Base-by-base conservation (phyloP, 345 rosid species). In the Triadica sebifera region DNA sequence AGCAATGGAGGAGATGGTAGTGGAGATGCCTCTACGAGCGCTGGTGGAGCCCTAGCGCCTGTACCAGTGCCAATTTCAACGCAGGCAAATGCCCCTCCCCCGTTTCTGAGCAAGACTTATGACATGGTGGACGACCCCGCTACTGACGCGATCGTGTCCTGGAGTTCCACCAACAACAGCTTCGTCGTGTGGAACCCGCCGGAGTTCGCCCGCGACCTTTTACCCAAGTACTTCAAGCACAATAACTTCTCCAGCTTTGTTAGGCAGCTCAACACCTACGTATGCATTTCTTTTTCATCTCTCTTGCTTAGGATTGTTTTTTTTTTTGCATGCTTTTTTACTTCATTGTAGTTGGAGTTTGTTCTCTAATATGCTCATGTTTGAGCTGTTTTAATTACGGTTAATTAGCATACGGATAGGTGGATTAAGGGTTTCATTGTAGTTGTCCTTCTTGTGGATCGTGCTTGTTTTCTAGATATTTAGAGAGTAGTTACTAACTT, bases 181-280 rank as follows among this genome's bases (percentile, higher is more conserved):
- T 91, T 93, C 81, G 79, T 91, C 37, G 94, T 93, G 52, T 93
- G 96, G 97, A 84, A 93, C 65, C 91, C 92, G 56, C 91, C 98
- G 19, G 97, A 93, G 83, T 93, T 93, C 60, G 86, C 93, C 1
- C 87, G 96, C 62, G 85, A 89, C 80, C 86, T 93, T 29, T 77
- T 93, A 12, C 98, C 98, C 62, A 91, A 88, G 77, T 85, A 86
- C 78, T 93, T 93, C 82, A 91, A 93, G 91, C 98, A 93, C 78
- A 91, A 90, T 64, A 93, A 93, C 81, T 91, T 93, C 86, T 89
- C 96, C 67, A 91, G 98, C 87, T 93, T 93, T 52, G 97, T 93
- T 73, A 86, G 98, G 56, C 98, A 93, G 78, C 83, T 93, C 41
- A 93, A 93, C 74, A 93, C 98, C 62, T 93, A 93, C 62, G 97